Percentiles rank a stretch among this genome's conserved stretches.
phyloP scores from a whole-genome alignment of 306 rosid genomes.

The Trichosanthes cucumerina region DNA sequence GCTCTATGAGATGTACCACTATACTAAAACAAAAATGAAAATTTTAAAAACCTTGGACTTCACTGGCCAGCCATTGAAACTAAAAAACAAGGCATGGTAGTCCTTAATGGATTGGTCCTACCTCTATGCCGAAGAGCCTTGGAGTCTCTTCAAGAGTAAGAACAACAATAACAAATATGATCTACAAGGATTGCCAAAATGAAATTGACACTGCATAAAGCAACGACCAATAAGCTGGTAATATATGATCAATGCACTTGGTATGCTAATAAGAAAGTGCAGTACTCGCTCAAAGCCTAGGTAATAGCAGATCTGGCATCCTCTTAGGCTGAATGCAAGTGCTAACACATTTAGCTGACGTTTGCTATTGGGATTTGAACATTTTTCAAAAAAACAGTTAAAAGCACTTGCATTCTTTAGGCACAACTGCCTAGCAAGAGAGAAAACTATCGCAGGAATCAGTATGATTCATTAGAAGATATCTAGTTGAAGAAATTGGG shows the following conservation, averaged over 20 bases:
- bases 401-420: background rate
- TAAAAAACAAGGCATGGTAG: background rate
- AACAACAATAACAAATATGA: background rate
- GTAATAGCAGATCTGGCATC: background rate
- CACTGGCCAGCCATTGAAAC: background rate
- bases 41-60: background rate
- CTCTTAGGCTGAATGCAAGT: background rate
- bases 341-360: background rate
- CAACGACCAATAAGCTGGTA: background rate
- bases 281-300: background rate
- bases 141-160: background rate
- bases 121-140: background rate
- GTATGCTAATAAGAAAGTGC: background rate
- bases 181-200: constrained; percentile 9
- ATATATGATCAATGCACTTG: background rate
- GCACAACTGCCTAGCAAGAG: background rate
- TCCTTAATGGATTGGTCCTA: background rate
- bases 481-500: background rate
- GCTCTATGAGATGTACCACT: background rate
- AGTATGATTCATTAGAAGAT: background rate
- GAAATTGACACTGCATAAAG: constrained; percentile 3
- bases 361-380: background rate
- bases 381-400: background rate
- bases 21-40: background rate
- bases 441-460: background rate